phyloP scores from a whole-genome alignment of 208 protist genomes.

The Trypanosoma cruzi region DNA sequence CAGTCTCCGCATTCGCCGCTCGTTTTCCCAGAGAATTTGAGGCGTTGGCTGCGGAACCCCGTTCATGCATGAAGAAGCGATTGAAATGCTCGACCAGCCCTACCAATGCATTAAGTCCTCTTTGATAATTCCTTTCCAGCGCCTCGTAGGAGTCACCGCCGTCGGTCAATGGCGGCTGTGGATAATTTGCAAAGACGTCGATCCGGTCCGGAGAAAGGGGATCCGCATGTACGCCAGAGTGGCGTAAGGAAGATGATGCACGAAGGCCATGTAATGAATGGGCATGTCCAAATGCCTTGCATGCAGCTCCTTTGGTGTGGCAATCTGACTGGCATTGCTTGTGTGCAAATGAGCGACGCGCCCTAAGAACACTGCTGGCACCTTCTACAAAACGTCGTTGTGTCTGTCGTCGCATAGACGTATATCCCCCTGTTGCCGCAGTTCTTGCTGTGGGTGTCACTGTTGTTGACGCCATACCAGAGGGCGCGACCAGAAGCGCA shows the following conservation, averaged over 20 bases:
- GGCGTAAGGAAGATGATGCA: not conserved
- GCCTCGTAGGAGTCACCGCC: slow-evolving; percentile 40
- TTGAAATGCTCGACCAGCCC: slow-evolving; percentile 30
- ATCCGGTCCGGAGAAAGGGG: slow-evolving; percentile 17
- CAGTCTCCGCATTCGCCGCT: slow-evolving; percentile 5
- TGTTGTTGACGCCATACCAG: not conserved
- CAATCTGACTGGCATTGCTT: not conserved
- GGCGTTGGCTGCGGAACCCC: not conserved
- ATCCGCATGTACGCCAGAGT: not conserved
- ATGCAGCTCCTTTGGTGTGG: not conserved
- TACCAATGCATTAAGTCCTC: slow-evolving; percentile 59
- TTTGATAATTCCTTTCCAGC: slow-evolving; percentile 46
- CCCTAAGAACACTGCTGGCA: slow-evolving; percentile 1
- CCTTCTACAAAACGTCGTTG: not conserved
- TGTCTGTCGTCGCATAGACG: not conserved
- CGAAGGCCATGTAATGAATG: not conserved
- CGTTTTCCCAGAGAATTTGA: not conserved
- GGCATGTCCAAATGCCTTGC: not conserved
- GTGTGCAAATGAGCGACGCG: not conserved
- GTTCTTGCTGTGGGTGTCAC: not conserved
- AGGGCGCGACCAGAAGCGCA: not conserved
- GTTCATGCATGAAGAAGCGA: slow-evolving; percentile 14
- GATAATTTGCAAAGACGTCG: slow-evolving; percentile 72
- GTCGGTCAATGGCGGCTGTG: slow-evolving; percentile 42
- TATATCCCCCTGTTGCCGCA: not conserved